phyloP scores from a whole-genome alignment of 2,329 filamentous ascomycete species.

The Pseudopyrenochaeta lycopersici region DNA sequence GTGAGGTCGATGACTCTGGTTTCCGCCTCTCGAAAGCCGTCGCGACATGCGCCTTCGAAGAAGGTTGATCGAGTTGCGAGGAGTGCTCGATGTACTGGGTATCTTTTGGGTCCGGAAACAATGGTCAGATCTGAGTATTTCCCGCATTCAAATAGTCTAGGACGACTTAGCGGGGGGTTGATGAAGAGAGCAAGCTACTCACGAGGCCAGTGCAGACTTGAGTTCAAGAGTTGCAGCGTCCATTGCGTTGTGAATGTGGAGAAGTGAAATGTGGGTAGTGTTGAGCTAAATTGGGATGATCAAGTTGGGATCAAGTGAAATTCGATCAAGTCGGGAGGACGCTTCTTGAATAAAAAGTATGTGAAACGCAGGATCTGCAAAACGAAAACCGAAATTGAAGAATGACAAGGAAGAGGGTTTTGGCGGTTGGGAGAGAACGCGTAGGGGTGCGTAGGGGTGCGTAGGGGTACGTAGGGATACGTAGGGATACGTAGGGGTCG shows the following conservation, averaged over 20 bases:
- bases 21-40: conserved; percentile 47
- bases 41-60: conserved; percentile 53
- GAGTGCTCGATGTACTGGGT: conserved; percentile 58
- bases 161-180: conserved; percentile 36
- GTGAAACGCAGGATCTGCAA: conserved; percentile 7
- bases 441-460: conserved; percentile 18
- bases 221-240: conserved; percentile 55
- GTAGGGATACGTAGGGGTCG: conserved; percentile 22
- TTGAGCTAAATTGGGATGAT: not conserved
- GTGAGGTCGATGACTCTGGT: conserved; percentile 50
- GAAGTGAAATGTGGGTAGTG: conserved; percentile 19
- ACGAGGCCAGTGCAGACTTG: conserved; percentile 59
- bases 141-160: conserved; percentile 48
- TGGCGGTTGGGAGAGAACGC: conserved; percentile 11
- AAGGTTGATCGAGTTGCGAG: conserved; percentile 60
- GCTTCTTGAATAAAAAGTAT: conserved; percentile 17
- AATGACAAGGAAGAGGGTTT: not conserved
- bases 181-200: conserved; percentile 32
- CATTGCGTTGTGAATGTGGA: conserved; percentile 32
- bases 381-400: not conserved
- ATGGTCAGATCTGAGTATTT: conserved; percentile 61
- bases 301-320: not conserved
- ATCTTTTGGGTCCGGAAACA: conserved; percentile 56
- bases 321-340: conserved; percentile 4
- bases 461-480: conserved; percentile 28